A percentile compares a stretch with the other conserved stretches of the same genome.
phyloP scores from a whole-genome alignment of 139 green algal species.

The Prasinococcaceae sp. region DNA sequence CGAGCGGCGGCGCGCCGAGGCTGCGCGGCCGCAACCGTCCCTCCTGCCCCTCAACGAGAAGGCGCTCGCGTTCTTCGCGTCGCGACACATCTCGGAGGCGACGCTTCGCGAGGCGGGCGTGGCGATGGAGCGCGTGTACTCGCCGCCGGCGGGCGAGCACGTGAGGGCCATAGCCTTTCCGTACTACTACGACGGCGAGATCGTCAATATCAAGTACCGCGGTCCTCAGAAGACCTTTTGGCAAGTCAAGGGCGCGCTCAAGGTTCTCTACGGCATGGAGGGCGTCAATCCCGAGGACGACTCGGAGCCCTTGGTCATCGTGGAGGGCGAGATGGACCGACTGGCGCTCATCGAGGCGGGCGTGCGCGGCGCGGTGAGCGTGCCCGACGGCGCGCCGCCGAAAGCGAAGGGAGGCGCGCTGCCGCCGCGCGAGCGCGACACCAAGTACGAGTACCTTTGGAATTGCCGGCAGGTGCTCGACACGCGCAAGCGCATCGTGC shows the following conservation, averaged over 20 bases:
- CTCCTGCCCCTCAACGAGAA: not conserved
- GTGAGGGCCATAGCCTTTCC: conserved; percentile 57
- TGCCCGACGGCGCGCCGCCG: conserved; percentile 51
- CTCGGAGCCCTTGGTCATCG: conserved; percentile 65
- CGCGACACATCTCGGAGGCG: not conserved
- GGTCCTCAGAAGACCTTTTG: conserved; percentile 55
- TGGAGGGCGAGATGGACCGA: conserved; percentile 91
- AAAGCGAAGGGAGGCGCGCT: conserved; percentile 38
- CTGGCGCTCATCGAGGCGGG: conserved; percentile 52
- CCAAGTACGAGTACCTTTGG: conserved; percentile 64
- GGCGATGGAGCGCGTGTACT: not conserved
- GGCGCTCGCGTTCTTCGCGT: not conserved
- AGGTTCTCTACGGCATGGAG: conserved; percentile 78
- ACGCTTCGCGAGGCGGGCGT: not conserved
- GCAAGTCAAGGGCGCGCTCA: conserved; percentile 38
- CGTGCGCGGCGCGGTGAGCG: conserved; percentile 51
- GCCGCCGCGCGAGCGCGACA: conserved; percentile 39
- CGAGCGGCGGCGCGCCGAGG: not conserved
- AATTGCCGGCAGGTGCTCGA: conserved; percentile 37
- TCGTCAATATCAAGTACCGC: conserved; percentile 84
- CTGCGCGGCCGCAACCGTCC: not conserved
- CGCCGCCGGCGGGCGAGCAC: not conserved
- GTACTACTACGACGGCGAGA: conserved; percentile 44
- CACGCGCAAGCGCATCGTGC: conserved; percentile 28
- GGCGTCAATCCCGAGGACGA: conserved; percentile 35